Evolutionary conservation across 1,284 basidiomycete species (phyloP).

Genomic region (Volvariella volvacea): DNA sequence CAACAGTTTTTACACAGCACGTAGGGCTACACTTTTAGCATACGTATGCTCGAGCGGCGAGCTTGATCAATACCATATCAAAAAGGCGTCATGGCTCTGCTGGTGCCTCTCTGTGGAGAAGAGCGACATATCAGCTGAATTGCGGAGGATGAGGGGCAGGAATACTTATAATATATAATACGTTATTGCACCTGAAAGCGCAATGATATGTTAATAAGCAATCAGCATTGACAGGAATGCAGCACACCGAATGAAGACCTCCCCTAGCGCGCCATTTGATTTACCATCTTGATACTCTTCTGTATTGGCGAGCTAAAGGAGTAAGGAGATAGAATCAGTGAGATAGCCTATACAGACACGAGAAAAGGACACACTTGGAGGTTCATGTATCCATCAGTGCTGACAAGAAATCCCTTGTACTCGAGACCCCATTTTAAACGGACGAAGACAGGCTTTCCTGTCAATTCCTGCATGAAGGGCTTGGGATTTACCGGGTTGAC

Average conservation of each 20-base stretch:
- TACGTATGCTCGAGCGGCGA: too few species aligned
- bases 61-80: too few species aligned
- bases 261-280: constrained; percentile 93
- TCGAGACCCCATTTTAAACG: constrained; percentile 98
- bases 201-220: constrained; percentile 6
- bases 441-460: constrained; percentile 94
- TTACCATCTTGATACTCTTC: constrained; percentile 98
- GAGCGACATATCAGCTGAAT: constrained; percentile 9
- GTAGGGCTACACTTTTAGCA: too few species aligned
- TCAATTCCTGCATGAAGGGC: constrained; percentile 97
- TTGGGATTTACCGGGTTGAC: constrained; percentile 96
- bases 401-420: constrained; percentile 98
- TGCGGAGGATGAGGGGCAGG: constrained; percentile 22
- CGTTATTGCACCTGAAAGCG: constrained; percentile 64
- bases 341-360: constrained; percentile 1
- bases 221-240: constrained; percentile 3
- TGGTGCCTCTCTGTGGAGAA: constrained; percentile 65
- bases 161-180: constrained; percentile 85
- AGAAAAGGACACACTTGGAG: constrained; percentile 63
- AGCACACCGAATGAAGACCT: constrained; percentile 92
- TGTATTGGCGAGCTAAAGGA: constrained; percentile 84
- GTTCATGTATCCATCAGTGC: constrained; percentile 99
- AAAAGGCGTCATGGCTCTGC: constrained; percentile 17
- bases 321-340: constrained; percentile 1
- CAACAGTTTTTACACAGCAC: too few species aligned